phyloP scores from a whole-genome alignment of 345 rosid genomes.

The Murraya paniculata region DNA sequence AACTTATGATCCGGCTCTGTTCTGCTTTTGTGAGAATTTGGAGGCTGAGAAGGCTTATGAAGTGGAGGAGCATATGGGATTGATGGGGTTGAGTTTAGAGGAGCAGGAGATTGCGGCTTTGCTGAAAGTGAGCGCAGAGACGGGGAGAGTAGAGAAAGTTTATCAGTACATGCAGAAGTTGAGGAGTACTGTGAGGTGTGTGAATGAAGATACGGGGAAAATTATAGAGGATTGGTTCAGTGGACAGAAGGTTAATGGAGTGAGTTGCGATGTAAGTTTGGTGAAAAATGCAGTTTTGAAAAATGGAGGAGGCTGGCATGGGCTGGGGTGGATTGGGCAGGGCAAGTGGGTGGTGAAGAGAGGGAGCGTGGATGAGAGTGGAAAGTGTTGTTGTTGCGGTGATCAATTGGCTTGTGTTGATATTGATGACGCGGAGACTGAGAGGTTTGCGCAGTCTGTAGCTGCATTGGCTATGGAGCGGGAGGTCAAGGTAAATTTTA shows the following conservation, averaged over 20 bases:
- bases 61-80: conserved; percentile 70
- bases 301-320: conserved; percentile 97
- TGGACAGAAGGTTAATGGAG: conserved; percentile 28
- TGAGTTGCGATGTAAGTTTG: conserved; percentile 26
- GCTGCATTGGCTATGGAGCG: conserved; percentile 79
- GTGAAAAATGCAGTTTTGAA: conserved; percentile 43
- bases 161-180: conserved; percentile 73
- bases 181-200: conserved; percentile 56
- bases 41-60: conserved; percentile 73
- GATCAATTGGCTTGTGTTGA: conserved; percentile 68
- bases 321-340: conserved; percentile 83
- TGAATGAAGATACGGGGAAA: conserved; percentile 52
- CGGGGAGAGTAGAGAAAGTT: conserved; percentile 51
- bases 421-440: conserved; percentile 61
- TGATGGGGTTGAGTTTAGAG: conserved; percentile 53
- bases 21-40: conserved; percentile 60
- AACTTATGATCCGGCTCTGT: conserved; percentile 70
- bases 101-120: conserved; percentile 65
- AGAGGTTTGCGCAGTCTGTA: conserved; percentile 60
- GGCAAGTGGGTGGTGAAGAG: conserved; percentile 66
- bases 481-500: conserved; percentile 70
- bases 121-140: conserved; percentile 62
- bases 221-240: conserved; percentile 61
- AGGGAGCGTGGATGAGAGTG: conserved; percentile 44
- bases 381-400: conserved; percentile 65